These are phyloP conservation scores for Tremella mesenterica DNA, from an alignment of 768 basidiomycete species.

Conservation along the genomic window DNA sequence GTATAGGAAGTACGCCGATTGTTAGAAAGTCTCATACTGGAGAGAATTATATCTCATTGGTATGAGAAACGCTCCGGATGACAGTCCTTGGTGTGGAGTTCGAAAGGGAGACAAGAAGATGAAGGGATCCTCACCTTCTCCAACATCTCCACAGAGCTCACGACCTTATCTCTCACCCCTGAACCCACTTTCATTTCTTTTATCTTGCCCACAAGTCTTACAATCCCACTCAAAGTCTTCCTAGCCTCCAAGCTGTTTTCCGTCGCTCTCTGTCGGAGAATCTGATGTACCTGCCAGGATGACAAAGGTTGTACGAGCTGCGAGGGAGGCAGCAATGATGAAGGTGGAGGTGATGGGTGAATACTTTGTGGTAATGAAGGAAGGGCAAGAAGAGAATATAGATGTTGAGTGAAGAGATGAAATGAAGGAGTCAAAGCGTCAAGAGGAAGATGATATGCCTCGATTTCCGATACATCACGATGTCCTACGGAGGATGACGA, in stretches of 20 bases:
- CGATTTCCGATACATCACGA: no score
- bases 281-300: slow-evolving; percentile 72
- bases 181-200: slow-evolving; percentile 83
- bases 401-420: slow-evolving; percentile 54
- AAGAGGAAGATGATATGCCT: slow-evolving; percentile 15
- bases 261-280: slow-evolving; percentile 59
- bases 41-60: no score
- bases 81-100: no score
- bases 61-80: no score
- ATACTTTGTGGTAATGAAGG: slow-evolving; percentile 54
- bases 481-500: background rate
- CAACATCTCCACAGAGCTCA: slow-evolving; percentile 61
- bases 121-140: slow-evolving; percentile 53
- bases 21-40: no score
- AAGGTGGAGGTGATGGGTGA: slow-evolving; percentile 23
- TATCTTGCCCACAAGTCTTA: slow-evolving; percentile 73
- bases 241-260: slow-evolving; percentile 62
- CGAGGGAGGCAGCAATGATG: slow-evolving; percentile 11
- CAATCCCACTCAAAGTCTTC: slow-evolving; percentile 72
- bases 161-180: slow-evolving; percentile 65
- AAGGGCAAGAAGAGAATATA: slow-evolving; percentile 72
- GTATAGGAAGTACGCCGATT: no score
- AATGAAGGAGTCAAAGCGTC: slow-evolving; percentile 21
- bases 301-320: slow-evolving; percentile 46
- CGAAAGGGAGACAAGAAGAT: background rate